Evolutionary conservation across 371 early-diverging fungal species (phyloP).

Genomic region (Basidiobolus meristosporus): DNA sequence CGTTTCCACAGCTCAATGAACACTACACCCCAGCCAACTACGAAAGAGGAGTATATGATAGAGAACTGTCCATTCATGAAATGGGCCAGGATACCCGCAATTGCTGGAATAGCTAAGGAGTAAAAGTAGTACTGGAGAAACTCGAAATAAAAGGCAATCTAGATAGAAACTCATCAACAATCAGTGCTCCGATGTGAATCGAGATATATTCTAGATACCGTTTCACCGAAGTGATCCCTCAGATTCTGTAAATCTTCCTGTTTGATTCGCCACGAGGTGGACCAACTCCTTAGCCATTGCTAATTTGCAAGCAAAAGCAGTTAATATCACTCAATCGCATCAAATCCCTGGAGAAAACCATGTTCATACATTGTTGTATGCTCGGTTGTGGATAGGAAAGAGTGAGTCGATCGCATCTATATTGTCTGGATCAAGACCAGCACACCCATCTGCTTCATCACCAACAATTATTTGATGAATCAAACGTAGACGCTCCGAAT

Average conservation of each 20-base stretch:
- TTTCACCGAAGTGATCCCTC: conserved; percentile 72
- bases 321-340: background rate
- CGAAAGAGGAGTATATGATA: conserved; percentile 33
- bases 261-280: conserved; percentile 50
- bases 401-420: conserved; percentile 45
- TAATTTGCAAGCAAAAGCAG: conserved; percentile 5
- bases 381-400: conserved; percentile 54
- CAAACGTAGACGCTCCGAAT: conserved; percentile 56
- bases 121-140: conserved; percentile 70
- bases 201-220: conserved; percentile 9
- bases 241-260: conserved; percentile 39
- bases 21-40: conserved; percentile 47
- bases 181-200: background rate
- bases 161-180: background rate
- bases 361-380: conserved; percentile 37
- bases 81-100: conserved; percentile 36
- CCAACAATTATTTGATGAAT: conserved; percentile 51
- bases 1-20: conserved; percentile 69
- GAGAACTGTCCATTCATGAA: conserved; percentile 28
- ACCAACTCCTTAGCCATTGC: conserved; percentile 61
- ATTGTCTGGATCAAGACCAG: conserved; percentile 28
- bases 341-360: background rate
- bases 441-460: conserved; percentile 43
- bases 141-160: conserved; percentile 75
- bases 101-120: conserved; percentile 46